phyloP scores from a whole-genome alignment of 495 filamentous ascomycete genomes.

The Choiromyces venosus region DNA sequence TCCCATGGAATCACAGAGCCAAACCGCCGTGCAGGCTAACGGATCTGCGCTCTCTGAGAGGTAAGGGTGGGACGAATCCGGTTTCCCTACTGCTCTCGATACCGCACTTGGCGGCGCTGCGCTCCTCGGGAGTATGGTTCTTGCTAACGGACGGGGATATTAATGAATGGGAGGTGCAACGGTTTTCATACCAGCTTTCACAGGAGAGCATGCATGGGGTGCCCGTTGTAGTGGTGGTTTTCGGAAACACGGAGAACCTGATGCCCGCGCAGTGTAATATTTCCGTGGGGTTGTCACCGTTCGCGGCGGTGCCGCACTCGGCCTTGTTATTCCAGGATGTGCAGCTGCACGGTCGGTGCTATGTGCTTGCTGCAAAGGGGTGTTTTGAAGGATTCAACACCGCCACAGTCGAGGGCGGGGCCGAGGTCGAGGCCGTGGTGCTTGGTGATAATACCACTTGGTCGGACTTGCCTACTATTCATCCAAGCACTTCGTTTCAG shows the following conservation, averaged over 20 bases:
- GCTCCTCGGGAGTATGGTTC: slow-evolving; percentile 39
- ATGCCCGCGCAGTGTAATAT: slow-evolving; percentile 41
- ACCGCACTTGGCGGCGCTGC: slow-evolving; percentile 21
- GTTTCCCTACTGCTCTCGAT: slow-evolving; percentile 21
- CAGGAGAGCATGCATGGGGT: slow-evolving; percentile 32
- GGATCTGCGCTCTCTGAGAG: slow-evolving; percentile 16
- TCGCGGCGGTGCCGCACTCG: slow-evolving; percentile 42
- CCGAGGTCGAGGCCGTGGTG: slow-evolving; percentile 13
- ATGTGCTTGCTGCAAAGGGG: slow-evolving; percentile 44
- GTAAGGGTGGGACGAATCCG: slow-evolving; percentile 24
- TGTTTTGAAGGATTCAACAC: slow-evolving; percentile 31
- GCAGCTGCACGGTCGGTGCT: slow-evolving; percentile 25
- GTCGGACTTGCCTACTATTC: slow-evolving; percentile 37
- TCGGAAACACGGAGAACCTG: slow-evolving; percentile 3
- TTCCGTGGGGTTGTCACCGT: slow-evolving; percentile 45
- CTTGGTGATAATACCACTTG: slow-evolving; percentile 34
- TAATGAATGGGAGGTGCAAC: slow-evolving; percentile 9
- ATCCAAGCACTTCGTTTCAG: slow-evolving; percentile 27
- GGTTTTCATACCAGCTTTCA: slow-evolving; percentile 28
- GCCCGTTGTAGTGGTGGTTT: slow-evolving; percentile 39
- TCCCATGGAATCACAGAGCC: slow-evolving; percentile 30
- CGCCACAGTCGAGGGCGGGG: slow-evolving; percentile 20
- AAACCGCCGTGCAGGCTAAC: slow-evolving; percentile 6
- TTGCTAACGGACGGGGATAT: slow-evolving; percentile 43
- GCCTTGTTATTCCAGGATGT: slow-evolving; percentile 43